These are phyloP conservation scores for Neurospora sp. DNA, from an alignment of 495 filamentous ascomycete genomes.

Conservation along the genomic window DNA sequence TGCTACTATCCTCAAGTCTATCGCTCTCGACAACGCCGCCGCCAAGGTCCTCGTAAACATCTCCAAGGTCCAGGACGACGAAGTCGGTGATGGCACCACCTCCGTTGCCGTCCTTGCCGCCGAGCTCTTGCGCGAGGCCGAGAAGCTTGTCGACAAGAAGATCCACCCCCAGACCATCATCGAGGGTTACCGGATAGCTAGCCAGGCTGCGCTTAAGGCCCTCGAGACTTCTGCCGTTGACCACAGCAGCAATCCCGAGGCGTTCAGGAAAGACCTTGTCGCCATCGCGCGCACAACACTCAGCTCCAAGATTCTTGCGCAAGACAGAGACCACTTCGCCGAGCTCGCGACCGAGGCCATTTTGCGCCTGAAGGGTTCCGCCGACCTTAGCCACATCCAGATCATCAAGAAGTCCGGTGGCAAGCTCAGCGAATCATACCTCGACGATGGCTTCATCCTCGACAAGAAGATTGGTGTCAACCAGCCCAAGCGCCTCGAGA, in stretches of 20 bases:
- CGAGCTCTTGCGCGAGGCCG: conserved; percentile 89
- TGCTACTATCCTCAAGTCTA: conserved; percentile 94
- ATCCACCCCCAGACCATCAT: conserved; percentile 99
- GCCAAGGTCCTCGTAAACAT: conserved; percentile 98
- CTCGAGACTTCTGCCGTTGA: conserved; percentile 79
- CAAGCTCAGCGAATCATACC: conserved; percentile 91
- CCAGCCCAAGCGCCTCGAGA: conserved; percentile 93
- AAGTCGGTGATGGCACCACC: conserved; percentile 88
- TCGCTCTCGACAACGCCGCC: conserved; percentile 97
- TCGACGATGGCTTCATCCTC: conserved; percentile 96
- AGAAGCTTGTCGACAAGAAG: conserved; percentile 93
- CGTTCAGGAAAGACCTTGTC: conserved; percentile 82
- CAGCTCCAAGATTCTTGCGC: conserved; percentile 92
- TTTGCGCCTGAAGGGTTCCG: conserved; percentile 78
- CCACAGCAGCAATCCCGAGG: conserved; percentile 69
- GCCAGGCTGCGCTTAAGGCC: conserved; percentile 71
- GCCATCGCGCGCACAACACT: conserved; percentile 93
- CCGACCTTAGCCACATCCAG: conserved; percentile 95
- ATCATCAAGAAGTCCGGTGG: conserved; percentile 99
- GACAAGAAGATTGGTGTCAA: conserved; percentile 99
- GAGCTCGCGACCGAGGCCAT: conserved; percentile 89
- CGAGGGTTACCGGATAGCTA: conserved; percentile 96
- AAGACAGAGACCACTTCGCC: conserved; percentile 89
- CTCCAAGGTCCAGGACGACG: conserved; percentile 98
- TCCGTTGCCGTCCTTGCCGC: conserved; percentile 86